Evolutionary conservation across 2,329 filamentous ascomycete species (phyloP), one percentile per base, ranked within the genome.

Genomic region (Epicoccum nigrum): DNA sequence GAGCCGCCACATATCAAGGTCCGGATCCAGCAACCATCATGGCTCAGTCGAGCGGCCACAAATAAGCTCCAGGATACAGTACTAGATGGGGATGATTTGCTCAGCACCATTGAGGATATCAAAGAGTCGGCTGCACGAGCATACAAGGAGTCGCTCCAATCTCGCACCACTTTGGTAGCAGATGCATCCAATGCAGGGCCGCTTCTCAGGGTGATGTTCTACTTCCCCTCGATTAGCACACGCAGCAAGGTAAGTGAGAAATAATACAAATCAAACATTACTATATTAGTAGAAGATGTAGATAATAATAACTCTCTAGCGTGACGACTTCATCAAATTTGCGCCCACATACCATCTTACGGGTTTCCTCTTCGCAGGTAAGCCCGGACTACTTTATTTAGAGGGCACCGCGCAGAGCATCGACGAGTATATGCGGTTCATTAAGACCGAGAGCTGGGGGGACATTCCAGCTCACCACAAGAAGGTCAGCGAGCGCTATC

Each of bases 371-470:
- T 72, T 83, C 13, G 83, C 83, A 0, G 83, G 83, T 0, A 86
- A 86, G 54, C 83, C 83, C 0, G 83, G 83, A 2, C 70, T 78
- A 1, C 55, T 83, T 2, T 83, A 81, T 44, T 69, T 83, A 0
- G 81, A 83, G 62, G 81, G 81, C 7, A 64, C 45, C 0, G 79
- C 81, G 0, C 40, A 59, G 7, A 64, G 73, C 20, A 77, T 86
- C 2, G 83, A 86, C 48, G 78, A 77, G 8, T 86, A 84, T 58
- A 86, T 86, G 83, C 80, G 76, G 21, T 85, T 82, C 49, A 85
- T 86, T 70, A 85, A 85, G 68, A 85, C 82, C 5, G 80, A 85
- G 58, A 83, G 81, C 45, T 86, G 83, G 83, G 79, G 82, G 0
- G 83, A 86, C 64, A 85, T 86, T 5, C 83, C 83, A 0, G 76